Conservation (phyloP, 192 early-diverging fungal genomes). For the Endogone sp. region DNA sequence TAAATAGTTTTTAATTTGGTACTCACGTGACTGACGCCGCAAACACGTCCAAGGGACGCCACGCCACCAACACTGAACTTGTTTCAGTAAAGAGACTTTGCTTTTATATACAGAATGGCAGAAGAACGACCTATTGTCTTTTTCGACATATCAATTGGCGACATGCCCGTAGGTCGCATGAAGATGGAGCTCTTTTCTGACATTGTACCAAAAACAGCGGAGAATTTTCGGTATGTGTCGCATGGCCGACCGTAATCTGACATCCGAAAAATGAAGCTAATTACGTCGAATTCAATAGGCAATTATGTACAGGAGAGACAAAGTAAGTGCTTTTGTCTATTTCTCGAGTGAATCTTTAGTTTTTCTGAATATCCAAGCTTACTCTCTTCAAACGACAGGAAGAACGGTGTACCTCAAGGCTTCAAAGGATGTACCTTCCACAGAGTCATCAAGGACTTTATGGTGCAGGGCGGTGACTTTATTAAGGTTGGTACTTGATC, state of each 20-base stretch:
- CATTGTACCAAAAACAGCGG: slow-evolving; percentile 69
- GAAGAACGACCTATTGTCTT: slow-evolving; percentile 50
- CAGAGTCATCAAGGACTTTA: slow-evolving; percentile 88
- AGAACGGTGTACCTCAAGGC: slow-evolving; percentile 78
- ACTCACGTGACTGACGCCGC: too few relatives aligned
- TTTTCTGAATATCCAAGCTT: slow-evolving; percentile 5
- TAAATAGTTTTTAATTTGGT: too few relatives aligned
- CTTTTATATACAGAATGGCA: neutral
- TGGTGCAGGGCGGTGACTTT: slow-evolving; percentile 93
- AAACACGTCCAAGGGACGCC: too few relatives aligned
- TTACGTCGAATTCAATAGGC: slow-evolving; percentile 39
- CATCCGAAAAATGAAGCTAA: neutral
- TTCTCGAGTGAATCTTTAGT: slow-evolving; percentile 10
- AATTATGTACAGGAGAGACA: slow-evolving; percentile 91
- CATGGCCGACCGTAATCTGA: neutral
- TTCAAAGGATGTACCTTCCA: slow-evolving; percentile 85
- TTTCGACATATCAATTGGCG: slow-evolving; percentile 77
- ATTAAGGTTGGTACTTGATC: too few relatives aligned
- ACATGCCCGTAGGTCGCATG: slow-evolving; percentile 53
- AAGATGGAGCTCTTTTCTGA: slow-evolving; percentile 73
- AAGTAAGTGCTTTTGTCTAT: slow-evolving; percentile 30
- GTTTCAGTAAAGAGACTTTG: too few relatives aligned
- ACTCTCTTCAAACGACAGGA: slow-evolving; percentile 23
- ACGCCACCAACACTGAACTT: too few relatives aligned
- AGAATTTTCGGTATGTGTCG: slow-evolving; percentile 77